These are phyloP conservation scores for Globisporangium mamillatum DNA, from an alignment of 352 stramenopile species.

Conservation along the genomic window DNA sequence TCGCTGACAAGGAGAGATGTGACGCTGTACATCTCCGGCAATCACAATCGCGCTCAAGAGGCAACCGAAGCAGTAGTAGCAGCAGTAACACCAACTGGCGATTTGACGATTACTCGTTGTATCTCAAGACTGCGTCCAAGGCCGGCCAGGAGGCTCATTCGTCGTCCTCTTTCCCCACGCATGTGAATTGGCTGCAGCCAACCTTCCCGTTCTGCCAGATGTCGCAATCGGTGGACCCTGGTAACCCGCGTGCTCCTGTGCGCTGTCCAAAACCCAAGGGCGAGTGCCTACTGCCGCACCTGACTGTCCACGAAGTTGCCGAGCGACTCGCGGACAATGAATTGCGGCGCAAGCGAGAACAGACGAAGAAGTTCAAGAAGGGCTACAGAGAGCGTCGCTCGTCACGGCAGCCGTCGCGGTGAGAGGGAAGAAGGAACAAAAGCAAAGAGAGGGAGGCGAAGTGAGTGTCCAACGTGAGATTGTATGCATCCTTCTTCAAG, in stretches of 20 bases:
- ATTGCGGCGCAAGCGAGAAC: slow-evolving; percentile 27
- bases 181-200: slow-evolving; percentile 16
- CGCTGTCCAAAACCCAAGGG: slow-evolving; percentile 36
- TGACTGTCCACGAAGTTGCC: slow-evolving; percentile 48
- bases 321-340: slow-evolving; percentile 47
- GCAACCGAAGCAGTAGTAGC: neutral
- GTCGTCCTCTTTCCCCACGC: neutral
- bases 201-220: slow-evolving; percentile 44
- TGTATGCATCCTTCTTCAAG: neutral
- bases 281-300: slow-evolving; percentile 39
- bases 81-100: slow-evolving; percentile 22
- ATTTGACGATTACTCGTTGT: slow-evolving; percentile 43
- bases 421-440: neutral
- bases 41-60: slow-evolving; percentile 5
- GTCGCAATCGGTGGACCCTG: slow-evolving; percentile 12
- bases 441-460: neutral
- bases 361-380: slow-evolving; percentile 18
- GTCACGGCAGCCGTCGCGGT: neutral
- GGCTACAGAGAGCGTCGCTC: neutral
- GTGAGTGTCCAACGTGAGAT: neutral
- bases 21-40: slow-evolving; percentile 38
- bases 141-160: neutral
- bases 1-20: slow-evolving; percentile 33
- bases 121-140: slow-evolving; percentile 23
- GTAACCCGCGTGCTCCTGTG: slow-evolving; percentile 21